phyloP scores from a whole-genome alignment of 2,329 filamentous ascomycete genomes.

The Zasmidium cellare region DNA sequence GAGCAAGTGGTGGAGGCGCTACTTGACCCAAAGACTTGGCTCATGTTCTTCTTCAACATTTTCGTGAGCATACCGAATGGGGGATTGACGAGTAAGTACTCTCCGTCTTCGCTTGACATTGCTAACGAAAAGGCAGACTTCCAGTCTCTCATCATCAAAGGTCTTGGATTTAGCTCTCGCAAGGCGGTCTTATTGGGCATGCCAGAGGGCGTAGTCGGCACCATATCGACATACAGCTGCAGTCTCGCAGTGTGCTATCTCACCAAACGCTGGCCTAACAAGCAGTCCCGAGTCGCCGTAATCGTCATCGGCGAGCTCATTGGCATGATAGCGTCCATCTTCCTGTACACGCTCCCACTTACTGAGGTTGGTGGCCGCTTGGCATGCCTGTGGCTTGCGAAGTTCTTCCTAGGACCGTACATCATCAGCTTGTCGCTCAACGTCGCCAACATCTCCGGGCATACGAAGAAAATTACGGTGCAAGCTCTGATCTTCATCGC shows the following conservation, averaged over 20 bases:
- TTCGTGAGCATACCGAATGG: slow-evolving; percentile 20
- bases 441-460: slow-evolving; percentile 33
- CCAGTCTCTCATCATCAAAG: slow-evolving; percentile 12
- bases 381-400: slow-evolving; percentile 20
- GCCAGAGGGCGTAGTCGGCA: slow-evolving; percentile 13
- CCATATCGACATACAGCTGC: slow-evolving; percentile 11
- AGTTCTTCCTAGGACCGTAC: slow-evolving; percentile 39
- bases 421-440: slow-evolving; percentile 33
- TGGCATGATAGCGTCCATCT: slow-evolving; percentile 10
- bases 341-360: slow-evolving; percentile 8
- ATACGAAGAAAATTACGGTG: slow-evolving; percentile 35
- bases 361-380: slow-evolving; percentile 6
- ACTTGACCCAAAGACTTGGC: slow-evolving; percentile 60
- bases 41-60: slow-evolving; percentile 16
- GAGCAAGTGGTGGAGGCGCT: slow-evolving; percentile 55
- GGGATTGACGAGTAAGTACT: slow-evolving; percentile 12
- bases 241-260: slow-evolving; percentile 11
- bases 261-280: slow-evolving; percentile 8
- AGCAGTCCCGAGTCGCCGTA: slow-evolving; percentile 6
- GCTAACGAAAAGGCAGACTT: no score
- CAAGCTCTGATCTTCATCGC: slow-evolving; percentile 32
- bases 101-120: no score
- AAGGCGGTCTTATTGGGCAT: slow-evolving; percentile 10
- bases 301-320: slow-evolving; percentile 8
- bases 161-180: slow-evolving; percentile 12